These are phyloP conservation scores for Parascedosporium putredinis DNA, from an alignment of 2,329 filamentous ascomycete genomes.

Conservation along the genomic window DNA sequence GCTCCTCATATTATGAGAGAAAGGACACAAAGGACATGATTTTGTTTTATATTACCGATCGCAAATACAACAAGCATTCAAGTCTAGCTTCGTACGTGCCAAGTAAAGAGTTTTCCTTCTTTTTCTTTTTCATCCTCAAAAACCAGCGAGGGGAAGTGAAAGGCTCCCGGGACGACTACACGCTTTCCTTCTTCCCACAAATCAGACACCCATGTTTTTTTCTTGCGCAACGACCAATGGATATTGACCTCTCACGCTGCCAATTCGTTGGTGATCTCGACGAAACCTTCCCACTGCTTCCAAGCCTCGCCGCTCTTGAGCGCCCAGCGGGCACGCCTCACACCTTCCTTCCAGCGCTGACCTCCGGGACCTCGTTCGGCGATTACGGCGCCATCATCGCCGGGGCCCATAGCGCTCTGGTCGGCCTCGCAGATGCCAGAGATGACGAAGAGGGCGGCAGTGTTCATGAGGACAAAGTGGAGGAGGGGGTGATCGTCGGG, in stretches of 20 bases:
- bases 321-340: conserved; percentile 78
- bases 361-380: conserved; percentile 75
- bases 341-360: conserved; percentile 88
- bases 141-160: too few relatives aligned
- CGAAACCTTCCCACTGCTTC: conserved; percentile 73
- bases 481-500: conserved; percentile 71
- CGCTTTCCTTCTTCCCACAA: too few relatives aligned
- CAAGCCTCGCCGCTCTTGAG: conserved; percentile 80
- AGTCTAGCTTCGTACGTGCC: background rate
- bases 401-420: conserved; percentile 65
- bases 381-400: conserved; percentile 72
- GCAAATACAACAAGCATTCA: background rate
- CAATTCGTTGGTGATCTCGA: conserved; percentile 62
- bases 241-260: conserved; percentile 7
- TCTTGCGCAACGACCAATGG: too few relatives aligned
- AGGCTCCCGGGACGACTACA: too few relatives aligned
- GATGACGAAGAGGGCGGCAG: conserved; percentile 75
- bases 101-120: background rate
- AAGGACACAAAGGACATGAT: background rate
- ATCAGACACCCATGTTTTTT: too few relatives aligned
- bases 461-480: conserved; percentile 91
- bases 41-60: background rate
- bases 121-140: background rate
- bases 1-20: too few relatives aligned
- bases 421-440: conserved; percentile 82